Base-by-base conservation (phyloP, 805 yeast species). In the Cyberlindnera veronae region DNA sequence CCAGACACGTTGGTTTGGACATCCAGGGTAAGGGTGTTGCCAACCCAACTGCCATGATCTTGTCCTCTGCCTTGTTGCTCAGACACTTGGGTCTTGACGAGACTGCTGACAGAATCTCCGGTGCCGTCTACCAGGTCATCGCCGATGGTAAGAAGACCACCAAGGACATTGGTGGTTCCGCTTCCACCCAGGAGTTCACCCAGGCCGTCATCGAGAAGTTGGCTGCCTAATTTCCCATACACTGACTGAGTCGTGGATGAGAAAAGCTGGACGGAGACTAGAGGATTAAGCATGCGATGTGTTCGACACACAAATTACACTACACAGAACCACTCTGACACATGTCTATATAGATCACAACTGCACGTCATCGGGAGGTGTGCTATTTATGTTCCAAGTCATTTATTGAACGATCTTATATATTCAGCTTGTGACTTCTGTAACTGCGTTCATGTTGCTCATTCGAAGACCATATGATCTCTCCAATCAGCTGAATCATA, bases 1-100 rank as follows among this genome's bases (percentile, higher is more conserved):
- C 97, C 73, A 86, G 99, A 78, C 98, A 90, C 74, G 98, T 90
- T 60, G 98, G 98, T 69, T 76, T 91, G 58, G 97, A 91, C 69
- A 86, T 93, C 66, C 77, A 86, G 76, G 97, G 95, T 63, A 79
- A 86, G 69, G 85, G 88, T 75, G 76, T 87, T 50, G 98, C 98
- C 51, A 91, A 91, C 81, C 99, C 99, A 65, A 87, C 97, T 48
- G 98, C 96, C 55, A 84, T 91, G 91, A 84, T 91, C 59, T 75
- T 93, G 60, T 87, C 96, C 45, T 78, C 96, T 33, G 71, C 90
- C 50, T 80, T 91, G 84, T 68, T 91, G 82, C 79, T 91, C 72
- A 86, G 96, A 73, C 99, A 91, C 70, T 77, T 91, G 62, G 97
- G 97, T 52, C 76, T 91, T 57, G 87, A 83, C 60, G 72, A 73